Percentiles rank a stretch among this genome's conserved stretches.
phyloP scores from a whole-genome alignment of 257 asterid genomes.

The Gentiana straminea region DNA sequence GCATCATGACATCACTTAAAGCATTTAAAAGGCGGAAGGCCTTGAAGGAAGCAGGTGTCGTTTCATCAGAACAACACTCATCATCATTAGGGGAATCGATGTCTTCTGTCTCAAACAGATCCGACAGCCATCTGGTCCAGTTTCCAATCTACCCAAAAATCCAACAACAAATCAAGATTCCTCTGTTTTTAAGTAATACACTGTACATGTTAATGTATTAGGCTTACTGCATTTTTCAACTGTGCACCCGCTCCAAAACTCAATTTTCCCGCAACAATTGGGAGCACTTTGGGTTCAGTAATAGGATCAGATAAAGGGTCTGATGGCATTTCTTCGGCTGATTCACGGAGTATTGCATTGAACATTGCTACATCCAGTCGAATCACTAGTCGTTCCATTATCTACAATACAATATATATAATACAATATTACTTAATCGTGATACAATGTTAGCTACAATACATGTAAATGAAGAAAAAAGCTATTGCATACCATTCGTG shows the following conservation, averaged over 20 bases:
- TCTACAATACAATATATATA: slow-evolving; percentile 23
- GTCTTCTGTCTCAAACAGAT: slow-evolving; percentile 65
- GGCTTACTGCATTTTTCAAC: slow-evolving; percentile 77
- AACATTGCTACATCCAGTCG: slow-evolving; percentile 91
- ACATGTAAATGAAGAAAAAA: neutral
- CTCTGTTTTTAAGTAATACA: neutral
- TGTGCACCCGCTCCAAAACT: slow-evolving; percentile 90
- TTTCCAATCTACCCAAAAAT: slow-evolving; percentile 52
- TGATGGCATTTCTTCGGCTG: slow-evolving; percentile 75
- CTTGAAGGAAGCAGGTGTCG: slow-evolving; percentile 37
- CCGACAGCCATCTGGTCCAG: slow-evolving; percentile 89
- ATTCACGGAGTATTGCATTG: slow-evolving; percentile 88
- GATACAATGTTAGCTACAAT: neutral
- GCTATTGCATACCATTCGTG: slow-evolving; percentile 55
- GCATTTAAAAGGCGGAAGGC: slow-evolving; percentile 71
- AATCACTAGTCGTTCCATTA: slow-evolving; percentile 84
- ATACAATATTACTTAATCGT: too few relatives aligned
- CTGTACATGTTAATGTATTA: neutral
- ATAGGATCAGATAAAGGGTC: slow-evolving; percentile 97
- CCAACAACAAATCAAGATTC: neutral
- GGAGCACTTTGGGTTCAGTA: slow-evolving; percentile 66
- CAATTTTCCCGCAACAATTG: slow-evolving; percentile 69
- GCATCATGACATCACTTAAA: slow-evolving; percentile 88
- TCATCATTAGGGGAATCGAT: slow-evolving; percentile 29
- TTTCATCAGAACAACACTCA: slow-evolving; percentile 14